Conservation (phyloP, 441 rosid species). For the Pelargonium myrrhifolium region DNA sequence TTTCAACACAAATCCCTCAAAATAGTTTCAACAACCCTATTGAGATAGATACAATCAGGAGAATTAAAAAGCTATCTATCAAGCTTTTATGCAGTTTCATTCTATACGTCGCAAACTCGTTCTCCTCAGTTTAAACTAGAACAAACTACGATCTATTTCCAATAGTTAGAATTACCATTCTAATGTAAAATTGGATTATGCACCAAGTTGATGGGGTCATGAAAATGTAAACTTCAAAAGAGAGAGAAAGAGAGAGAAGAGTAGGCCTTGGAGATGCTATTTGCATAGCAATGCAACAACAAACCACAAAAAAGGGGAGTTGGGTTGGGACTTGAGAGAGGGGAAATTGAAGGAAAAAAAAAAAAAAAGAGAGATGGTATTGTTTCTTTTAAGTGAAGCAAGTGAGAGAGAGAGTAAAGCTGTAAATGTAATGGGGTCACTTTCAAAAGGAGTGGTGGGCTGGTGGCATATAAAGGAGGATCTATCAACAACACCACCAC, state of each 20-base stretch:
- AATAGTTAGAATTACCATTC: too few species aligned
- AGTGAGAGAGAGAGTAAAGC: slow-evolving; percentile 15
- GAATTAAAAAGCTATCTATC: too few species aligned
- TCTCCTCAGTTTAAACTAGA: too few species aligned
- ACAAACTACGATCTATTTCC: too few species aligned
- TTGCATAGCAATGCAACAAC: slow-evolving; percentile 24
- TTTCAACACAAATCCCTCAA: too few species aligned
- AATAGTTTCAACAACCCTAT: too few species aligned
- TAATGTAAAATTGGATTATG: too few species aligned
- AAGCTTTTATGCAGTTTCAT: too few species aligned
- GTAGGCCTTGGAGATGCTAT: slow-evolving; percentile 32
- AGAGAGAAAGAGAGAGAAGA: too few species aligned
- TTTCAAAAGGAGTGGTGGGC: slow-evolving; percentile 33
- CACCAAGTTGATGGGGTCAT: too few species aligned
- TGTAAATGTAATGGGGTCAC: slow-evolving; percentile 28
- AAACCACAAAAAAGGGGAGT: slow-evolving; percentile 26
- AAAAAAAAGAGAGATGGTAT: slow-evolving; percentile 13
- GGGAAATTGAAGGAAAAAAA: slow-evolving; percentile 15
- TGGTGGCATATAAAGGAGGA: slow-evolving; percentile 22
- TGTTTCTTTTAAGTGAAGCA: slow-evolving; percentile 44
- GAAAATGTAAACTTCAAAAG: neutral
- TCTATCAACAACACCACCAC: slow-evolving; percentile 14
- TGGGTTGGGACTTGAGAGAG: slow-evolving; percentile 8
- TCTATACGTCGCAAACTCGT: too few species aligned
- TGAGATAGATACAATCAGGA: too few species aligned